Conservation (phyloP, 257 asterid species). For the Rehmannia glutinosa region DNA sequence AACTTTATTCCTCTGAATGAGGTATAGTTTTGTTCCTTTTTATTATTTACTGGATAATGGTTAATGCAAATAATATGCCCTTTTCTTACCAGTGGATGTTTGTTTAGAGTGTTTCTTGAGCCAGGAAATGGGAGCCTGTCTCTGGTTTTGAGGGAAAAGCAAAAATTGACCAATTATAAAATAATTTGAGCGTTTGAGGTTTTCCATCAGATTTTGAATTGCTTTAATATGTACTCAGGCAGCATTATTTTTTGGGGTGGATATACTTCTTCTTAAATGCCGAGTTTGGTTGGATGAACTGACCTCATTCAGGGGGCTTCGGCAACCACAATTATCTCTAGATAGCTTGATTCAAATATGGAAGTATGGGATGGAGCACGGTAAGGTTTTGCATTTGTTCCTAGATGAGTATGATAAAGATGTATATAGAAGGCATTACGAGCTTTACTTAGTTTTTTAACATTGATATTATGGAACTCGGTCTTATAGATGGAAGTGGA, state of each 20-base stretch:
- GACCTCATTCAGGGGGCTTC: slow-evolving; percentile 37
- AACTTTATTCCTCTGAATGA: slow-evolving; percentile 56
- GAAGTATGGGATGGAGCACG: slow-evolving; percentile 65
- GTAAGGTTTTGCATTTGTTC: slow-evolving; percentile 34
- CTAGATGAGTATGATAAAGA: slow-evolving; percentile 4
- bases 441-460: slow-evolving; percentile 16
- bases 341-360: slow-evolving; percentile 56
- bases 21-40: slow-evolving; percentile 33
- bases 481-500: slow-evolving; percentile 67
- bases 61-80: neutral
- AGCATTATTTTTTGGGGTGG: slow-evolving; percentile 86
- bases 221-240: slow-evolving; percentile 45
- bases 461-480: slow-evolving; percentile 27
- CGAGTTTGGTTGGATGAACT: slow-evolving; percentile 57
- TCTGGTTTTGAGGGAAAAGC: neutral
- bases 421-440: neutral
- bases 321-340: slow-evolving; percentile 38
- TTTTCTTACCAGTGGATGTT: neutral
- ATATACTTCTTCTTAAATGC: slow-evolving; percentile 55
- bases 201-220: slow-evolving; percentile 11
- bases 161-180: no score
- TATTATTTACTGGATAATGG: neutral
- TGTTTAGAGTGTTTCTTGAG: neutral
- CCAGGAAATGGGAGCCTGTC: neutral
- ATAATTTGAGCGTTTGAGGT: slow-evolving; percentile 1